Conservation (phyloP, 331 rosid species). For the Telfairia occidentalis region DNA sequence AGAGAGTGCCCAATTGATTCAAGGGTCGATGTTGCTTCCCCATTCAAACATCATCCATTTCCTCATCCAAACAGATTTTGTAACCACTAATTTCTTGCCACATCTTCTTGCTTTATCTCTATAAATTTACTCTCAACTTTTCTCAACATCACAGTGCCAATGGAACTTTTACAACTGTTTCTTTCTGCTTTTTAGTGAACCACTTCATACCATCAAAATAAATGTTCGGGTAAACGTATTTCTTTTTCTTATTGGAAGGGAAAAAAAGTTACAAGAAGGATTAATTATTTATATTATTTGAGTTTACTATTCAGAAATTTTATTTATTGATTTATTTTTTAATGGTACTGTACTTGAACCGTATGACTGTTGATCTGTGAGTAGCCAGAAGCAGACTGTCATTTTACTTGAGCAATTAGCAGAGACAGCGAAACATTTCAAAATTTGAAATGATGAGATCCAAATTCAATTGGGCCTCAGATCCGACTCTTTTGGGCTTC, state of each 20-base stretch:
- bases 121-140: background rate
- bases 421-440: background rate
- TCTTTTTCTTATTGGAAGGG: too few relatives aligned
- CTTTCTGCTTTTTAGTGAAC: too few relatives aligned
- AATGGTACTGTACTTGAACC: background rate
- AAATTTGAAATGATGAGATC: background rate
- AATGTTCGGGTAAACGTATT: too few relatives aligned
- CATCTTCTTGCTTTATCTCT: background rate
- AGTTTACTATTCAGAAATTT: too few relatives aligned
- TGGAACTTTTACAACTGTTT: too few relatives aligned
- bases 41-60: conserved; percentile 3
- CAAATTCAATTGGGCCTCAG: background rate
- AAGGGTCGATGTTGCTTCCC: background rate
- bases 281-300: background rate
- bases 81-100: conserved; percentile 1
- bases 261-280: background rate
- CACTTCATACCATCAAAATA: too few relatives aligned
- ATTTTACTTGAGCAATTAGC: background rate
- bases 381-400: background rate
- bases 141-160: too few relatives aligned
- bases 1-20: background rate
- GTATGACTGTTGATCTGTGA: background rate
- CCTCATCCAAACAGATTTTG: background rate
- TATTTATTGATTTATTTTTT: too few relatives aligned
- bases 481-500: background rate